phyloP scores from a whole-genome alignment of 1,284 basidiomycete genomes.

The Rhodotorula sp. region DNA sequence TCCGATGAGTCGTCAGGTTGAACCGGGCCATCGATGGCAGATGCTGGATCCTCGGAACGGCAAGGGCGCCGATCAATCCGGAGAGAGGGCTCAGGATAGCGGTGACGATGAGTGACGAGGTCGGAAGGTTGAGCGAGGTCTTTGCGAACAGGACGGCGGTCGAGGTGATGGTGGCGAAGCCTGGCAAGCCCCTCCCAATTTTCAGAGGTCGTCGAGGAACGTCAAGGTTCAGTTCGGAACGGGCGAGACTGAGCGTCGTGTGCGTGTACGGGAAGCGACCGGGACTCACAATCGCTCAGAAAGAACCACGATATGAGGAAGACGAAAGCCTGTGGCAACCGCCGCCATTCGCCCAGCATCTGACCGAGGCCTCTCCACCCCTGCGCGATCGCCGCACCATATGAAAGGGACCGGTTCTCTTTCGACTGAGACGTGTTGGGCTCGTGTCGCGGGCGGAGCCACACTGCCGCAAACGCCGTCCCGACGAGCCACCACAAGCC shows the following conservation, averaged over 20 bases:
- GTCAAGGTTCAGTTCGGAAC: no score
- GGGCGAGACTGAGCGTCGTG: not conserved
- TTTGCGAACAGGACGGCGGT: slow-evolving; percentile 80
- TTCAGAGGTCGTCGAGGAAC: no score
- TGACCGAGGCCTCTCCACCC: slow-evolving; percentile 31
- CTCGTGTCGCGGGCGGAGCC: slow-evolving; percentile 5
- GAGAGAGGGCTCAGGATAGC: slow-evolving; percentile 61
- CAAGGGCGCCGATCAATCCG: slow-evolving; percentile 71
- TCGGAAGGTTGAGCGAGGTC: slow-evolving; percentile 69
- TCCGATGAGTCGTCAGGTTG: slow-evolving; percentile 61
- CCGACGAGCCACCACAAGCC: slow-evolving; percentile 34
- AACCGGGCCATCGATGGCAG: slow-evolving; percentile 35
- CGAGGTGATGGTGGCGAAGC: slow-evolving; percentile 77
- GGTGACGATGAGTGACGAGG: slow-evolving; percentile 68
- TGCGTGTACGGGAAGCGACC: not conserved
- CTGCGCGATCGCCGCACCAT: not conserved
- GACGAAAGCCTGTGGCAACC: slow-evolving; percentile 61
- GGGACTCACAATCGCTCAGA: slow-evolving; percentile 69
- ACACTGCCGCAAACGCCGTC: slow-evolving; percentile 12
- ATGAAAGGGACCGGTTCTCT: no score
- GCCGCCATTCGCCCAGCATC: slow-evolving; percentile 35
- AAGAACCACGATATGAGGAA: slow-evolving; percentile 89
- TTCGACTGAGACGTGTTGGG: no score
- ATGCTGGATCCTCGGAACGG: slow-evolving; percentile 67
- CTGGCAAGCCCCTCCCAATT: slow-evolving; percentile 48